Base-by-base conservation (phyloP, 192 early-diverging fungal species). In the Cetraspora pellucida region DNA sequence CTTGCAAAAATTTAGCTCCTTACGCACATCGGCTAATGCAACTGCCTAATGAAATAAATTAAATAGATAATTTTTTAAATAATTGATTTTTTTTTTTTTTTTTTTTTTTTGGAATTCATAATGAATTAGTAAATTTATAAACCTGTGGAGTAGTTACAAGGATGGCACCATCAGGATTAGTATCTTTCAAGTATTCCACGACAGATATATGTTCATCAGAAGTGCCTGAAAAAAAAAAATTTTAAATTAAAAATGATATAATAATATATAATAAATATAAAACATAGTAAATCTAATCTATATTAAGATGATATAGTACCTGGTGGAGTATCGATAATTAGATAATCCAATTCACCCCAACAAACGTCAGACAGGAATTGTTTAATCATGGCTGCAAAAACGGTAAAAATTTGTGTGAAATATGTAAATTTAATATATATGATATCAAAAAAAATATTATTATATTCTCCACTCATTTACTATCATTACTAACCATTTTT, bases 111-210 rank as follows among this genome's bases (percentile, higher is more conserved):
- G 27, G 27, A 25, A 17, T 16, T 61, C 25, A 28, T 61, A 61
- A 61, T 7, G 59, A 16, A 14, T 4, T 16, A 61, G 8, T 10
- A 10, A 30, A 30, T 16, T 28, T n/a, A 65, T 87, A 7, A 79
- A 80, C 91, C 81, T 99, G 97, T 57, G 97, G 97, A 3, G 97
- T 99, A 0, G 97, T 99, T n/a, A 99, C 92, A 23, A 99, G 81
- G 0, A 99, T 90, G 0, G 97, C 97, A 14, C 95, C 95, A 70
- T 93, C 92, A 31, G 91, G 91, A 30, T 89, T 85, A 71, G 87
- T 85, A 47, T 91, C 93, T 74, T 95, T 94, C 31, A 98, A 80
- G 57, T 95, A 97, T 80, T 96, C 93, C 27, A 96, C 91, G 17
- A 94, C 91, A 7, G 95, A 92, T 75, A 99, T 86, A 78, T 99